phyloP scores from a whole-genome alignment of 1,139 yeast species.

The Candida tetrigidarum region DNA sequence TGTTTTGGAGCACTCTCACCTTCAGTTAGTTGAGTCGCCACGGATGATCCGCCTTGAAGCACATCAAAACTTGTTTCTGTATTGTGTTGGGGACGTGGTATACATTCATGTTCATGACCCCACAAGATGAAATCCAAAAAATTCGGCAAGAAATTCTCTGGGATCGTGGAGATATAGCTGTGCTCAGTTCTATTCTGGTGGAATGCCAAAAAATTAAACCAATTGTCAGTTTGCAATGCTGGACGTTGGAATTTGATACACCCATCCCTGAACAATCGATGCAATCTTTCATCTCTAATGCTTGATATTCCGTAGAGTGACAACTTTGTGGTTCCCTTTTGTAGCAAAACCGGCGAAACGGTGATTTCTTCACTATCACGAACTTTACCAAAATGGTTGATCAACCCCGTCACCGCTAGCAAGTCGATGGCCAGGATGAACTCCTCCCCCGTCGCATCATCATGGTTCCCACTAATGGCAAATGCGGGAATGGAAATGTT shows the following conservation, averaged over 20 bases:
- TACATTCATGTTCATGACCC: slow-evolving; percentile 99
- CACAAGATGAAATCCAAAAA: slow-evolving; percentile 84
- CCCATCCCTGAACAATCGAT: slow-evolving; percentile 80
- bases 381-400: slow-evolving; percentile 90
- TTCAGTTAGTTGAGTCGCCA: slow-evolving; percentile 87
- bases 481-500: slow-evolving; percentile 92
- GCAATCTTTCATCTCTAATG: slow-evolving; percentile 86
- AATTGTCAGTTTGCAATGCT: slow-evolving; percentile 55
- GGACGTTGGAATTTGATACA: slow-evolving; percentile 82
- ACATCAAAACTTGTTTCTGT: slow-evolving; percentile 75
- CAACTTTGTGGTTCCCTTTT: slow-evolving; percentile 79
- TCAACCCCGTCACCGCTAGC: slow-evolving; percentile 76
- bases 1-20: slow-evolving; percentile 82
- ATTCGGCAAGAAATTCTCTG: slow-evolving; percentile 81
- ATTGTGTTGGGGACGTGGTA: slow-evolving; percentile 70
- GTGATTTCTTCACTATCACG: slow-evolving; percentile 74
- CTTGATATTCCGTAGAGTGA: slow-evolving; percentile 91
- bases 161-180: slow-evolving; percentile 79
- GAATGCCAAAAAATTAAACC: slow-evolving; percentile 89
- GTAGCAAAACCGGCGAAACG: slow-evolving; percentile 78
- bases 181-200: slow-evolving; percentile 91
- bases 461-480: slow-evolving; percentile 96
- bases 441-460: slow-evolving; percentile 92
- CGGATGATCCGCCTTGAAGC: slow-evolving; percentile 92
- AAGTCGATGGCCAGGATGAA: slow-evolving; percentile 89